Base-by-base conservation (phyloP, 2,329 filamentous ascomycete genomes). In the Coleophoma eucalyptorum region DNA sequence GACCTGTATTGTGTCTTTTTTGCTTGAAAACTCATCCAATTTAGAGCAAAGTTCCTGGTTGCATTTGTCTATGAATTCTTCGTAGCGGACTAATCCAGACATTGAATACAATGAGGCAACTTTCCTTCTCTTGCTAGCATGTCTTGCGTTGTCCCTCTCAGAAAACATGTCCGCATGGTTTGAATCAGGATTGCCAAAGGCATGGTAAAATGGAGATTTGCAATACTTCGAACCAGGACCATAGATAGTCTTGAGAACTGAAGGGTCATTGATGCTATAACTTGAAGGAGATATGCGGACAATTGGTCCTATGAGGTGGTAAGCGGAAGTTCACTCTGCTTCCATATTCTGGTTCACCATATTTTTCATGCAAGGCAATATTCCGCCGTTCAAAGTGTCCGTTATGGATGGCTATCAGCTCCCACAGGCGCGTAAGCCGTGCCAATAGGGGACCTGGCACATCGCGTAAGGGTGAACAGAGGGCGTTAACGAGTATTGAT, bases 21-120 rank as follows among this genome's bases (percentile, higher is more conserved):
- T 8, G 11, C 16, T 41, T 10, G 38, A 10, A 11, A 41, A 11
- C 10, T 41, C 38, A 8, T 11, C 10, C 8, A 41, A 18, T 7
- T 18, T 11, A 18, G 8, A 8, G 10, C 16, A 12, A 8, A 41
- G 18, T 41, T 12, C 38, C 18, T 11, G 8, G 8, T 11, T 12
- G 10, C 10, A 11, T 8, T 71, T 61, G 52, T 78, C 70, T 1
- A 75, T 73, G 47, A 71, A 75, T 1, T 63, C 56, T 56, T 78
- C 74, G 46, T 75, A 77, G 37, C 65, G 63, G 2, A 75, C 62
- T 10, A 78, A 55, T 8, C 69, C 70, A 18, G 67, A 72, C 69
- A 77, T 72, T 4, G 70, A 70, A 51, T 75, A 77, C 1, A 74
- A 57, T 3, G 61, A 59, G n/a, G 73, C 66, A 49, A 72, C 72